Percentiles rank a stretch among this genome's conserved stretches.
Conservation (phyloP, 441 rosid species). For the Cnidoscolus chayamansa region DNA sequence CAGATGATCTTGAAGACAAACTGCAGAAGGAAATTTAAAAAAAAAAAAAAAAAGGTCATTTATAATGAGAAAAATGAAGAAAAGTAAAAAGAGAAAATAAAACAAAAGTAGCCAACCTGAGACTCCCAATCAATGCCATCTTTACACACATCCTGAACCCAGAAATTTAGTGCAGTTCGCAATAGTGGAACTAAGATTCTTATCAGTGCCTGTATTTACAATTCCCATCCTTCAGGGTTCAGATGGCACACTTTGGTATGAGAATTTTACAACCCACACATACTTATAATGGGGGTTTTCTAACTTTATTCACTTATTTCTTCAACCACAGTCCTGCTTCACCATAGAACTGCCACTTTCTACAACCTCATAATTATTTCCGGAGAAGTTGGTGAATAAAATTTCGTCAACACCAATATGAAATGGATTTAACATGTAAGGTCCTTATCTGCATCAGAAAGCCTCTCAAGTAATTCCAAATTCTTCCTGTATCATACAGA, state of each 20-base stretch:
- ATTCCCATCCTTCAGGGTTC: conserved; percentile 13
- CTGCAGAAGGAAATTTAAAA: conserved; percentile 25
- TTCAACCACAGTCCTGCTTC: conserved; percentile 24
- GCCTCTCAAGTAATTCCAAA: conserved; percentile 30
- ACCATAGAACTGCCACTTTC: conserved; percentile 25
- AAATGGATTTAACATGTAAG: conserved; percentile 19
- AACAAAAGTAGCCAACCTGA: conserved; percentile 31
- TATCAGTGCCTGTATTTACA: conserved; percentile 7
- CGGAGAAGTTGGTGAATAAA: conserved; percentile 20
- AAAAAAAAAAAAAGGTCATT: neutral
- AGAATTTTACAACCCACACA: conserved; percentile 25
- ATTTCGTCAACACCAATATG: conserved; percentile 22
- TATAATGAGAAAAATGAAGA: neutral
- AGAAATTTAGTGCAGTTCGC: conserved; percentile 19
- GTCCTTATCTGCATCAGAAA: conserved; percentile 26
- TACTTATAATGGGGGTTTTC: conserved; percentile 22
- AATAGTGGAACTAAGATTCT: conserved; percentile 5
- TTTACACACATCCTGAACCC: conserved; percentile 13
- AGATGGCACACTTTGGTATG: conserved; percentile 23
- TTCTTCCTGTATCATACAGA: conserved; percentile 29
- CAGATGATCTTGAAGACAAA: conserved; percentile 24
- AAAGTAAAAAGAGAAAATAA: neutral
- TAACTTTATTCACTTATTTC: conserved; percentile 30
- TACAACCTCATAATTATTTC: conserved; percentile 18
- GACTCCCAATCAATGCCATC: conserved; percentile 18